These are phyloP conservation scores for Eucalyptus brandiana DNA, from an alignment of 345 rosid genomes.

Conservation along the genomic window DNA sequence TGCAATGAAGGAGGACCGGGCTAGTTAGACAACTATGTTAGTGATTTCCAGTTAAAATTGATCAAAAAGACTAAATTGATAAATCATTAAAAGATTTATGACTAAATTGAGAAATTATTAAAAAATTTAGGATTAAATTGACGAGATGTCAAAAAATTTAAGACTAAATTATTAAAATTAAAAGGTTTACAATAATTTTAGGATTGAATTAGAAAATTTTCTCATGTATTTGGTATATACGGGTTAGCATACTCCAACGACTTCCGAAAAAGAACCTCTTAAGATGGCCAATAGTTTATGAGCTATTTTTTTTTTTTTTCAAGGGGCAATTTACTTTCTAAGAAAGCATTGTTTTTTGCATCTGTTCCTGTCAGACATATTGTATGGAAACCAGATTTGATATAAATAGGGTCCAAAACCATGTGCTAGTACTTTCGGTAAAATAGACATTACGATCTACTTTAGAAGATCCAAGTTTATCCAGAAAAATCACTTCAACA, in stretches of 20 bases:
- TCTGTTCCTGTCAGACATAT: not conserved
- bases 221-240: not conserved
- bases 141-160: rapidly evolving
- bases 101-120: rapidly evolving
- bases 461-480: not conserved
- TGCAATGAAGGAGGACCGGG: rapidly evolving
- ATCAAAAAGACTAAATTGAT: rapidly evolving
- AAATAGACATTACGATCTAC: not conserved
- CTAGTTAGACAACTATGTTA: rapidly evolving
- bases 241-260: rapidly evolving
- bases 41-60: rapidly evolving
- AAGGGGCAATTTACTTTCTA: not conserved
- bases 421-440: rapidly evolving
- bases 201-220: too few species aligned
- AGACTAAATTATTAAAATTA: rapidly evolving
- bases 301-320: not conserved
- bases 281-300: not conserved
- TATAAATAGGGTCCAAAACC: not conserved
- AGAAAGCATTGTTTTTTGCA: not conserved
- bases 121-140: too few species aligned
- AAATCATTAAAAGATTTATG: rapidly evolving
- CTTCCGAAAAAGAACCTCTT: not conserved
- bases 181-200: too few species aligned
- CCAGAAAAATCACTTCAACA: not conserved
- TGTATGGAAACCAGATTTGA: not conserved